Base-by-base conservation (phyloP, 106 monocot species). In the Phalaenopsis aphrodite region DNA sequence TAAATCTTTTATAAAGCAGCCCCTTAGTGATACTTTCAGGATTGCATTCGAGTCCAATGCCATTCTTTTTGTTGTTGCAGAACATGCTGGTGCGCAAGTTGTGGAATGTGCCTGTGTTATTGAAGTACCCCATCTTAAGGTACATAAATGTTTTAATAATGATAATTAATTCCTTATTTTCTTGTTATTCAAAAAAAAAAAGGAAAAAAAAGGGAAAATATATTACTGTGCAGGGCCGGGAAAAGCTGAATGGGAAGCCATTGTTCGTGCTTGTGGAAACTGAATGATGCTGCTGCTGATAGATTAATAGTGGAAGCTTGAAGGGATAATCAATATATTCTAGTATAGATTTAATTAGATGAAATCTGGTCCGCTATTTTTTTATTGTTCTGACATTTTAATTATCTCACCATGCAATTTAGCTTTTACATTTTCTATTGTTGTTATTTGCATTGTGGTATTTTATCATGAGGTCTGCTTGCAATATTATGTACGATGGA, bases 71-170 rank as follows among this genome's bases (percentile, higher is more conserved):
- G 43, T 43, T 41, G 19, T 6, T 55, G 6, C 78, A 83, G 83
- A 83, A 77, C 78, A 78, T 16, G 83, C 56, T 78, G 83, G 83
- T 8, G 78, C 83, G 11, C 78, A 83, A 78, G 83, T 83, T 23
- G 77, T 83, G 36, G 83, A 83, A 72, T 83, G 83, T 19, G 83
- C 83, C 24, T 83, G 78, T 78, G 77, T 83, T 12, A 83, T 83
- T 72, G 83, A 83, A 78, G 49, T 83, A 30, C 83, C 83, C 30
- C 77, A 83, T 55, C 83, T 83, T 38, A 78, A 83, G 83, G 83
- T 83, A 47, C 69, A 69, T 69, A 15, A 37, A 38, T 69, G 61
- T 21, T 4, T 61, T 52, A 3, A 52, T 52, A 14, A 52, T 52
- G 1, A 12, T 52, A 52, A 10, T 52, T 2, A 52, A 52, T 2